A percentile compares a stretch with the other conserved stretches of the same genome.
phyloP scores from a whole-genome alignment of 305 asterid species.

The Striga hermonthica region DNA sequence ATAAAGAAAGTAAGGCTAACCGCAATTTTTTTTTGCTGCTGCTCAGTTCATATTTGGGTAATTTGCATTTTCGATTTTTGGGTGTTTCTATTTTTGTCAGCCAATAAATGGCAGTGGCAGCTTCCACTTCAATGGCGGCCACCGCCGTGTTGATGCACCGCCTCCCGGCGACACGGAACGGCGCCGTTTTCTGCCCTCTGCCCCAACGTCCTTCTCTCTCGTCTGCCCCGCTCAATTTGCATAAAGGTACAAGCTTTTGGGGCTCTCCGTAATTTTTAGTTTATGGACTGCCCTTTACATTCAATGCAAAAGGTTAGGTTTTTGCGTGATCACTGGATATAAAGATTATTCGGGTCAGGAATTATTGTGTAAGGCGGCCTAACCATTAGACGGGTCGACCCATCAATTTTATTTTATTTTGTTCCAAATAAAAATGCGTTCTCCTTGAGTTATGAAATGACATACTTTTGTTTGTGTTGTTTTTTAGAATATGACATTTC shows the following conservation, averaged over 20 bases:
- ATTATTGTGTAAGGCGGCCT: no score
- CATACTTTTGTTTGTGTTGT: no score
- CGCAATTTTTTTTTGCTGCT: background rate
- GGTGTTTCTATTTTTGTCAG: constrained; percentile 28
- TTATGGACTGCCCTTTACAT: no score
- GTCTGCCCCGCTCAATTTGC: constrained; percentile 42
- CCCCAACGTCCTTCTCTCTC: constrained; percentile 57
- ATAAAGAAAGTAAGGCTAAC: constrained; percentile 46
- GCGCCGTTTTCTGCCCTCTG: constrained; percentile 45
- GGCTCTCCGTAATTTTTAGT: no score
- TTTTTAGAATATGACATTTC: no score
- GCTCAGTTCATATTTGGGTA: background rate
- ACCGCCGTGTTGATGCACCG: constrained; percentile 65
- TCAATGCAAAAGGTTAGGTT: no score
- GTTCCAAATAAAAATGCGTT: no score
- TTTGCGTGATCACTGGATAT: no score
- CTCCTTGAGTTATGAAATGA: no score
- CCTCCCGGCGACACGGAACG: constrained; percentile 41
- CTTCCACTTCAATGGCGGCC: constrained; percentile 88
- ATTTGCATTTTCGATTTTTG: constrained; percentile 4
- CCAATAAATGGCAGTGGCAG: constrained; percentile 65
- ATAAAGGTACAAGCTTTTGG: constrained; percentile 45
- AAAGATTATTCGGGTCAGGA: no score
- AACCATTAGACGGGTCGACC: no score
- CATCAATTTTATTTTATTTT: no score